A percentile compares a stretch with the other conserved stretches of the same genome.
phyloP scores from a whole-genome alignment of 768 basidiomycete species.

The Lanmaoa rubissima region DNA sequence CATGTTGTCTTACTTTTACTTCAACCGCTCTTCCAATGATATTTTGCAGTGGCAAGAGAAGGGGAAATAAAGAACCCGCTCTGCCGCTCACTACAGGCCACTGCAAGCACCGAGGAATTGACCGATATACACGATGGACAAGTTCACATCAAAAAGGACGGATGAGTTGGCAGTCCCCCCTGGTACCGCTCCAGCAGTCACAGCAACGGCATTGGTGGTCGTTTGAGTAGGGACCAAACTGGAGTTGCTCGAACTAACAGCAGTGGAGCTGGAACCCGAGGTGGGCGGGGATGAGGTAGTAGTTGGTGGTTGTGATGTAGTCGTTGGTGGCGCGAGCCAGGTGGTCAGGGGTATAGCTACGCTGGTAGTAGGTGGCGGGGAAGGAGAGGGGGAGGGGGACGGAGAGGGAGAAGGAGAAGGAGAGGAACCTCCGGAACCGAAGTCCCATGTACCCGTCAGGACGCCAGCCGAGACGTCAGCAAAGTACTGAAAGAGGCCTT shows the following conservation, averaged over 20 bases:
- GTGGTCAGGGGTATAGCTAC: slow-evolving; percentile 20
- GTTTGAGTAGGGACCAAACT: slow-evolving; percentile 23
- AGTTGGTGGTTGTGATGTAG: slow-evolving; percentile 25
- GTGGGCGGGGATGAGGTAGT: slow-evolving; percentile 13
- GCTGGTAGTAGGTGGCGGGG: slow-evolving; percentile 16
- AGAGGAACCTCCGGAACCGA: slow-evolving; percentile 26
- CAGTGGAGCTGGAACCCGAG: slow-evolving; percentile 8
- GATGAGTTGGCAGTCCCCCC: slow-evolving; percentile 3
- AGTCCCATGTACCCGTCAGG: slow-evolving; percentile 59
- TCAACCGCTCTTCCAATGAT: neutral
- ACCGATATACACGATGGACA: slow-evolving; percentile 19
- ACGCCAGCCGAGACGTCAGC: slow-evolving; percentile 47
- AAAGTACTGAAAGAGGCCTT: slow-evolving; percentile 66
- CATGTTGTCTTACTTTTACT: slow-evolving; percentile 18
- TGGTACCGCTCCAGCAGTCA: slow-evolving; percentile 13
- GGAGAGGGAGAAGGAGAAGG: slow-evolving; percentile 27
- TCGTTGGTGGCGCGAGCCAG: slow-evolving; percentile 17
- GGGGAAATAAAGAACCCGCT: slow-evolving; percentile 8
- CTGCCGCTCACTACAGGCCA: slow-evolving; percentile 2
- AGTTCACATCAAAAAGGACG: slow-evolving; percentile 14
- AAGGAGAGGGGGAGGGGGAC: slow-evolving; percentile 13
- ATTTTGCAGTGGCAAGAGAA: neutral
- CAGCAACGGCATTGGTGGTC: slow-evolving; percentile 12
- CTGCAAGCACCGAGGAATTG: slow-evolving; percentile 16
- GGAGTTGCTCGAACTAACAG: slow-evolving; percentile 17